Percentiles rank a stretch among this genome's conserved stretches.
Evolutionary conservation across 495 filamentous ascomycete species (phyloP).

Genomic region (Neurospora tetraspora): DNA sequence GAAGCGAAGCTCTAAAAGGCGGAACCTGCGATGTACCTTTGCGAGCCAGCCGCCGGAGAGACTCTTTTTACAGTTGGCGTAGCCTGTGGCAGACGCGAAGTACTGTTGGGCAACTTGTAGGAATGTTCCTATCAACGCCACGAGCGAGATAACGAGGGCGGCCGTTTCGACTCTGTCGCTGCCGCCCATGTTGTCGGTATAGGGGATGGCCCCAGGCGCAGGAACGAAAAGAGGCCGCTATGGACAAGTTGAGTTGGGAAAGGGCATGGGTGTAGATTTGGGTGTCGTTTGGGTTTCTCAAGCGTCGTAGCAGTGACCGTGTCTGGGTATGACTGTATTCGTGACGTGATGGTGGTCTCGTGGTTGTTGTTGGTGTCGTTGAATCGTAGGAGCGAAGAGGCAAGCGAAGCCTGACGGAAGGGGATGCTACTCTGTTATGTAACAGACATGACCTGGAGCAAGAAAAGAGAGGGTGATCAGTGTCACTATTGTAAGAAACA

Average conservation of each 20-base stretch:
- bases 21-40: slow-evolving; percentile 31
- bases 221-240: neutral
- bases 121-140: slow-evolving; percentile 28
- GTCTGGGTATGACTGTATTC: neutral
- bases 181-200: neutral
- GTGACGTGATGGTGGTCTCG: neutral
- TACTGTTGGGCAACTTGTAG: slow-evolving; percentile 36
- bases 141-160: slow-evolving; percentile 26
- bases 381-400: neutral
- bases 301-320: neutral
- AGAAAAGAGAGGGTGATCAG: too few species aligned
- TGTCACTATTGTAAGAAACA: neutral
- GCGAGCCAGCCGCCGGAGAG: slow-evolving; percentile 38
- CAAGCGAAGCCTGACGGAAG: neutral
- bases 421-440: neutral
- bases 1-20: slow-evolving; percentile 33
- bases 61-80: slow-evolving; percentile 28
- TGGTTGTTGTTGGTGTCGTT: neutral
- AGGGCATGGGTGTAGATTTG: neutral
- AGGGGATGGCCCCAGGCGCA: neutral
- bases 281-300: neutral
- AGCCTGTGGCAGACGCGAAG: slow-evolving; percentile 31
- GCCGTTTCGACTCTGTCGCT: slow-evolving; percentile 10
- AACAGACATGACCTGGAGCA: neutral
- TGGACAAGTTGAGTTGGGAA: neutral